A percentile compares a stretch with the other conserved stretches of the same genome.
Evolutionary conservation across 176 grass and related monocot species (phyloP).

Genomic region (Triticum monococcum): DNA sequence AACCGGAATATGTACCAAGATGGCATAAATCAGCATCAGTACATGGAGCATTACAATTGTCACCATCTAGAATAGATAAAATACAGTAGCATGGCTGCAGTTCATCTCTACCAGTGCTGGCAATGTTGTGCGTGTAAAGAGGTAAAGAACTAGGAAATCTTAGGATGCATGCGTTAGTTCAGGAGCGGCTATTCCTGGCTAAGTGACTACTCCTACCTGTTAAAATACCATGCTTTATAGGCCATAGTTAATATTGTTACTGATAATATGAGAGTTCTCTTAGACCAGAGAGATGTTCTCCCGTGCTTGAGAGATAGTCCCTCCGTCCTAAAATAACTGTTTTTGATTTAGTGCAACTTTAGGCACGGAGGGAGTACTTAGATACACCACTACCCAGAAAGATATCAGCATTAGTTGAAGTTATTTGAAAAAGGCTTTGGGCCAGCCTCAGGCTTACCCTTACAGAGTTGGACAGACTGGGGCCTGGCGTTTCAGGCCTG

Average conservation of each 20-base stretch:
- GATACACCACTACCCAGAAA: background rate
- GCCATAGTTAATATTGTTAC: background rate
- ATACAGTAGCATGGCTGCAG: background rate
- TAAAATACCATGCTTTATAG: background rate
- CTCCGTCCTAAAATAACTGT: no score
- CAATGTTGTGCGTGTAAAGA: background rate
- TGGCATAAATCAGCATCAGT: slow-evolving; percentile 8
- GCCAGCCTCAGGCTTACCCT: background rate
- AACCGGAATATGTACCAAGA: slow-evolving; percentile 5
- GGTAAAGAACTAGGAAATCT: background rate
- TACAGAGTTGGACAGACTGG: background rate
- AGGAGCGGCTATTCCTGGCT: background rate
- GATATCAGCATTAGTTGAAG: background rate
- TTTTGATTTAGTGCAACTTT: no score
- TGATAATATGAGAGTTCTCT: background rate
- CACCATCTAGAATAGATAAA: background rate
- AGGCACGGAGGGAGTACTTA: background rate
- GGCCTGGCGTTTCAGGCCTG: background rate
- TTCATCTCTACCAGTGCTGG: background rate
- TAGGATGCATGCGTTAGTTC: background rate
- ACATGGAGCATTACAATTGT: background rate
- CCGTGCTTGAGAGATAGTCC: background rate
- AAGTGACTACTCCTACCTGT: background rate
- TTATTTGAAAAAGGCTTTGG: background rate
- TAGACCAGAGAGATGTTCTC: background rate